Evolutionary conservation across 2,329 filamentous ascomycete species (phyloP), one percentile per base, ranked within the genome.

Genomic region (Coniochaeta ligniaria): DNA sequence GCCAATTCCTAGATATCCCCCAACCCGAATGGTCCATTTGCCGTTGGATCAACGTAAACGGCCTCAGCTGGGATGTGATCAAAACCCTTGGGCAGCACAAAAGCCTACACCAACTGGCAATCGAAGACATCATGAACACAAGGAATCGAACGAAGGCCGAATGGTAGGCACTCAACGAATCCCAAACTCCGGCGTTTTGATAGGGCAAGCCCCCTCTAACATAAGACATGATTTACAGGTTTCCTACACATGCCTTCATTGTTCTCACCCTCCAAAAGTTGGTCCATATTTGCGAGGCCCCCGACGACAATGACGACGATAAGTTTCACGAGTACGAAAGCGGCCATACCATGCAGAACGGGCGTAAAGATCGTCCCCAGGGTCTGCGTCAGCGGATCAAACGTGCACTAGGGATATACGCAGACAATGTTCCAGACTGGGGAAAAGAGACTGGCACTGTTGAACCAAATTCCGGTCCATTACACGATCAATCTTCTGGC

Each of bases 11-110:
- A 60, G 75, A 82, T n/a, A 71, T 79, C 45, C 85, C 87, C 2
- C 83, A 86, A 66, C 83, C 87, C 35, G 75, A 80, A 1, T 94
- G 91, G 87, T 85, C 87, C 26, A 84, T 85, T 62, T 96, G 92
- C 69, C 83, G 94, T n/a, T 98, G 94, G 94, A 95, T 98, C 75
- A 96, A 94, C 67, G 87, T 97, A 68, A 97, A 97, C 71, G 92
- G 94, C 0, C 76, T 97, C 17, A 95, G 90, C 67, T 97, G 92
- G 91, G 94, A 98, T 74, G 92, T 97, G 2, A 96, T 98, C 64
- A 85, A 90, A 66, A 80, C 85, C 0, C 76, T 97, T 35, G 92
- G 91, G 26, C 88, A 88, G 66, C 80, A 91, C 68, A 96, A 95
- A 70, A 81, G 83, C 36, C 78, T 98, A 55, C 93, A 97, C 72